Evolutionary conservation across 2,329 filamentous ascomycete species (phyloP).

Genomic region (Monilinia laxa): DNA sequence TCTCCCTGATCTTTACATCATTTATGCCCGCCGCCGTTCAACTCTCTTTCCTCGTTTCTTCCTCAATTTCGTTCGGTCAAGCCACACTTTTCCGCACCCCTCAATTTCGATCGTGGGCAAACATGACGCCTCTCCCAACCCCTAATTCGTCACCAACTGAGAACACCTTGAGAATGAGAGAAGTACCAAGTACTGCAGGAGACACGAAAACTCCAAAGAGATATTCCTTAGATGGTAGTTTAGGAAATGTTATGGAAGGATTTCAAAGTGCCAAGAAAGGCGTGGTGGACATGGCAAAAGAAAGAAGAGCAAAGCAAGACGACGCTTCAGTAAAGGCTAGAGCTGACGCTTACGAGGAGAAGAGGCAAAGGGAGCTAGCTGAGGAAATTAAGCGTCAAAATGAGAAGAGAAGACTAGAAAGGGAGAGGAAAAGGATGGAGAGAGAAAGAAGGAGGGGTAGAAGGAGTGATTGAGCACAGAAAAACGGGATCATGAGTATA

Average conservation of each 20-base stretch:
- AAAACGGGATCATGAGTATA: not conserved
- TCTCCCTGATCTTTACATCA: slow-evolving; percentile 54
- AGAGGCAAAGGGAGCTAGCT: slow-evolving; percentile 1
- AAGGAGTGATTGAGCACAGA: not conserved
- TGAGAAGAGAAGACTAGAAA: slow-evolving; percentile 4
- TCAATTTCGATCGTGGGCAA: slow-evolving; percentile 43
- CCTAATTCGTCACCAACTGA: slow-evolving; percentile 4
- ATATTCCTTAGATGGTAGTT: slow-evolving; percentile 12
- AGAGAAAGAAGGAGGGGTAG: not conserved
- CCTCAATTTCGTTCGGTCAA: slow-evolving; percentile 45
- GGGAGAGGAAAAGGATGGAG: slow-evolving; percentile 7
- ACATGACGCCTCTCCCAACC: slow-evolving; percentile 40
- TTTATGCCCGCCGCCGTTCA: slow-evolving; percentile 53
- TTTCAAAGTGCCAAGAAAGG: slow-evolving; percentile 18
- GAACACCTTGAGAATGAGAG: slow-evolving; percentile 5
- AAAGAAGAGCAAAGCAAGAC: slow-evolving; percentile 13
- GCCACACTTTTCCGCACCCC: slow-evolving; percentile 46
- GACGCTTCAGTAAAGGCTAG: not conserved
- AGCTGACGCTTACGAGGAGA: slow-evolving; percentile 18
- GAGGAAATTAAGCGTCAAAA: slow-evolving; percentile 8
- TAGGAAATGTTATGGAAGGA: slow-evolving; percentile 9
- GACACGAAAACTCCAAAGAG: not conserved
- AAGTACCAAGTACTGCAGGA: not conserved
- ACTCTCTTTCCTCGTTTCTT: slow-evolving; percentile 58
- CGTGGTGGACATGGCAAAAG: not conserved